Percentiles rank a stretch among this genome's conserved stretches.
Conservation (phyloP, 208 protist species). For the Wallacemonas sp. region DNA sequence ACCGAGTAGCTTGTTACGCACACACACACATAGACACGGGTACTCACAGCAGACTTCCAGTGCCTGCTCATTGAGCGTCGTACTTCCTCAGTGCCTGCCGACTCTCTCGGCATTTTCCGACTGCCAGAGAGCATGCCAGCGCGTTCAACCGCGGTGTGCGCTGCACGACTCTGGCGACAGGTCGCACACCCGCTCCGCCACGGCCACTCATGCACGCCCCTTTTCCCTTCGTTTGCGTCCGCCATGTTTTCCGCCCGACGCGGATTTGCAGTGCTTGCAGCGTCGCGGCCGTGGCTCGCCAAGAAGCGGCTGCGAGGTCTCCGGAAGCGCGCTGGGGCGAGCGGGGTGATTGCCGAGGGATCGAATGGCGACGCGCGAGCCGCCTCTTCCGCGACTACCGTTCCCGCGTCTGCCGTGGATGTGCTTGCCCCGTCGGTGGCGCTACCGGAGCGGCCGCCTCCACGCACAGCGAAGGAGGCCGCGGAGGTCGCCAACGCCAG, state of each 20-base stretch:
- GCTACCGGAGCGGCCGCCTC: background rate
- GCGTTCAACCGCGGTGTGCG: no score
- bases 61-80: no score
- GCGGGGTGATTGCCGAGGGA: background rate
- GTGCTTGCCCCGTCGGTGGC: background rate
- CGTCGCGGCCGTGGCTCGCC: background rate
- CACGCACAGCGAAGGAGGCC: conserved; percentile 2
- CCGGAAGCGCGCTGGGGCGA: background rate
- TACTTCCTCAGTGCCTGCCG: no score
- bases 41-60: no score
- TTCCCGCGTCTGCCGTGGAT: background rate
- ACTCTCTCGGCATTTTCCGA: no score
- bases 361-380: background rate
- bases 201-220: no score
- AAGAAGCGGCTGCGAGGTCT: conserved; percentile 1
- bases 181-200: no score
- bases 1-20: no score
- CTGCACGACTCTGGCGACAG: no score
- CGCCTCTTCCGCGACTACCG: conserved; percentile 6
- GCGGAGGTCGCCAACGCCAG: conserved; percentile 2
- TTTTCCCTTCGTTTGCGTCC: background rate
- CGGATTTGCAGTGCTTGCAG: no score
- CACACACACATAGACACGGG: no score
- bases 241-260: background rate
- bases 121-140: no score